phyloP scores from a whole-genome alignment of 805 yeast species.

The Wickerhamiella cacticola region DNA sequence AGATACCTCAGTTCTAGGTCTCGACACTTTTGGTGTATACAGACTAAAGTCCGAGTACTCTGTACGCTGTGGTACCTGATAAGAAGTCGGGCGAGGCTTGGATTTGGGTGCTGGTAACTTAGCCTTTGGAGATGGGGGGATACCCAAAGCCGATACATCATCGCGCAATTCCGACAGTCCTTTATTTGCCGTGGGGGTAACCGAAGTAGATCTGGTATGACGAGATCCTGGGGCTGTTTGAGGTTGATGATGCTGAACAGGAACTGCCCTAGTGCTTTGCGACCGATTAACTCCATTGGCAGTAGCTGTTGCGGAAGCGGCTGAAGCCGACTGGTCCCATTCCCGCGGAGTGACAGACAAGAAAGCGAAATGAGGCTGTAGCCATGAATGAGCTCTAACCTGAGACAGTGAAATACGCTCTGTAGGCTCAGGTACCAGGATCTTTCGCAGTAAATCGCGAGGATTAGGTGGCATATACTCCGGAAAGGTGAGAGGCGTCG shows the following conservation, averaged over 20 bases:
- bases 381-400: conserved; percentile 77
- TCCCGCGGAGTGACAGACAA: conserved; percentile 75
- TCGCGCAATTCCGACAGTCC: conserved; percentile 11
- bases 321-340: conserved; percentile 50
- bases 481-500: conserved; percentile 87
- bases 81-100: conserved; percentile 32
- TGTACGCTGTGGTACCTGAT: conserved; percentile 20
- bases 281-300: conserved; percentile 1
- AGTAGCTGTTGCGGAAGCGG: conserved; percentile 9
- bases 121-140: conserved; percentile 17
- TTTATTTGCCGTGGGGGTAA: conserved; percentile 4
- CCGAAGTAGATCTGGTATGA: conserved; percentile 11
- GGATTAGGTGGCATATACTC: conserved; percentile 85
- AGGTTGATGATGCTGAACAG: conserved; percentile 1
- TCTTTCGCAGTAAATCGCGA: conserved; percentile 74
- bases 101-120: conserved; percentile 15
- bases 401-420: conserved; percentile 57
- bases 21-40: conserved; percentile 23
- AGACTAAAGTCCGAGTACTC: conserved; percentile 12
- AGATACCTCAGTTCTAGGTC: conserved; percentile 27
- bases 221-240: conserved; percentile 2
- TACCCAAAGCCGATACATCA: conserved; percentile 22
- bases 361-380: conserved; percentile 70
- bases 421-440: conserved; percentile 70
- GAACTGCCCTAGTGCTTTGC: conserved; percentile 4